These are phyloP conservation scores for Byssoonygena ceratinophila DNA, from an alignment of 2,329 filamentous ascomycete species.

Conservation along the genomic window DNA sequence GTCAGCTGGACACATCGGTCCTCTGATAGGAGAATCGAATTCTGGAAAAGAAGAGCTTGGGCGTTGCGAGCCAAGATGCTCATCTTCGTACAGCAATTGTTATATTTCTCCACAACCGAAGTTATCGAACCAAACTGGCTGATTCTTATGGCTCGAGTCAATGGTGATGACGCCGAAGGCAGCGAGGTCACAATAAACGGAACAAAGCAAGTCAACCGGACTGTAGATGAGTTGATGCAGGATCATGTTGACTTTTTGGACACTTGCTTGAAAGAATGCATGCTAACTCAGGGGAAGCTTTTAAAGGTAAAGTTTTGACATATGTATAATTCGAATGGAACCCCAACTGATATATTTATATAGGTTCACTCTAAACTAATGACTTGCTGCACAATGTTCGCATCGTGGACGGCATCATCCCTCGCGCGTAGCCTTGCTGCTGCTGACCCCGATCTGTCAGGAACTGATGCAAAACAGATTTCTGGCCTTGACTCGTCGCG, in stretches of 20 bases:
- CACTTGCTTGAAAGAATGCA: constrained; percentile 96
- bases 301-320: constrained; percentile 55
- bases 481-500: constrained; percentile 21
- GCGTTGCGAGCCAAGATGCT: constrained; percentile 88
- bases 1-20: constrained; percentile 74
- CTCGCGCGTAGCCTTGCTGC: constrained; percentile 75
- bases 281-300: constrained; percentile 94
- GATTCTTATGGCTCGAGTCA: constrained; percentile 77
- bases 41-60: constrained; percentile 89
- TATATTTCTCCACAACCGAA: constrained; percentile 94
- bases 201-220: constrained; percentile 51
- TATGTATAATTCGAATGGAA: constrained; percentile 1
- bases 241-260: constrained; percentile 97
- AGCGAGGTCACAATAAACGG: constrained; percentile 31
- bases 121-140: constrained; percentile 98
- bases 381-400: constrained; percentile 90
- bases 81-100: constrained; percentile 88
- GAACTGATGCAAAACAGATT: constrained; percentile 20
- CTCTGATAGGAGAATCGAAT: constrained; percentile 61
- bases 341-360: constrained; percentile 11
- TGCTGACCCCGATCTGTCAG: constrained; percentile 63
- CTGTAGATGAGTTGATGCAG: constrained; percentile 96
- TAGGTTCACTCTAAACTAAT: constrained; percentile 96
- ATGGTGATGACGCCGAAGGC: constrained; percentile 42
- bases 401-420: constrained; percentile 69